These are phyloP conservation scores for Leccinum pachyderme DNA, from an alignment of 1,284 basidiomycete species.

Conservation along the genomic window DNA sequence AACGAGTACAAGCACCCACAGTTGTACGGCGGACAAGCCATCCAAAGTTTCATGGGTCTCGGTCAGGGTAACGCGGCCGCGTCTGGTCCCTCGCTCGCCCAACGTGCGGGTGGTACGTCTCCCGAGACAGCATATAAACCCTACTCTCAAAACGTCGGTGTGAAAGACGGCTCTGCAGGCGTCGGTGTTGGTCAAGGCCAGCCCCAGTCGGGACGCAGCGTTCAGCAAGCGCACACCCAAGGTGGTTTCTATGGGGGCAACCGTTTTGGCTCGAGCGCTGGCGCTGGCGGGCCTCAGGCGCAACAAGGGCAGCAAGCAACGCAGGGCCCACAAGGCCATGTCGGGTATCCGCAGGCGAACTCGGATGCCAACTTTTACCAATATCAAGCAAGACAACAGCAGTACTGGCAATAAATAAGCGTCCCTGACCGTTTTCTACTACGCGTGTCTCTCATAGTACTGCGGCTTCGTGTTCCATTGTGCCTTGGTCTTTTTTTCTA, in stretches of 20 bases:
- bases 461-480: constrained; percentile 11
- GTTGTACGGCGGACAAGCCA: constrained; percentile 58
- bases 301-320: constrained; percentile 45
- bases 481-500: constrained; percentile 14
- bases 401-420: constrained; percentile 63
- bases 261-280: constrained; percentile 52
- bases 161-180: constrained; percentile 58
- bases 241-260: constrained; percentile 60
- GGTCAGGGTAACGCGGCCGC: constrained; percentile 47
- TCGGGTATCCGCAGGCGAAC: constrained; percentile 55
- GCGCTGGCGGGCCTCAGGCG: constrained; percentile 40
- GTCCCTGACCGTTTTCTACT: constrained; percentile 1
- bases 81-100: constrained; percentile 45
- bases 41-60: constrained; percentile 70
- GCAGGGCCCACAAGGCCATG: constrained; percentile 61
- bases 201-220: constrained; percentile 45
- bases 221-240: constrained; percentile 45
- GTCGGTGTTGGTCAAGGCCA: constrained; percentile 44
- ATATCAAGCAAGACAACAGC: constrained; percentile 64
- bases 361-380: constrained; percentile 65
- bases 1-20: constrained; percentile 63
- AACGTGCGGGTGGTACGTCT: constrained; percentile 50
- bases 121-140: constrained; percentile 75
- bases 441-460: constrained; percentile 1
- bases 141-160: constrained; percentile 50